A percentile compares a stretch with the other conserved stretches of the same genome.
Conservation (phyloP, 2,329 filamentous ascomycete genomes). For the Colletotrichum zoysiae region DNA sequence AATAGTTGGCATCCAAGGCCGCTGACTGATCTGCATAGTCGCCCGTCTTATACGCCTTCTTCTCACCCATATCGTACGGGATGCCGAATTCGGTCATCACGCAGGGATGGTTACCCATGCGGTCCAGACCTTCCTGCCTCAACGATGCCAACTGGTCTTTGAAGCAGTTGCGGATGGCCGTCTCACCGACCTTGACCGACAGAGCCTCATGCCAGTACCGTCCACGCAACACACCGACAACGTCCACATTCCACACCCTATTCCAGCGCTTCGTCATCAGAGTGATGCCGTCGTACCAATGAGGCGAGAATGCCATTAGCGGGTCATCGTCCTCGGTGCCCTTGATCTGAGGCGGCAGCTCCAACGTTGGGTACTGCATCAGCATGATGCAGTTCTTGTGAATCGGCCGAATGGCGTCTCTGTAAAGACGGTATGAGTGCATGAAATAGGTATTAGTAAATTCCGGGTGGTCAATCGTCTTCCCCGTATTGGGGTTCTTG, state of each 20-base stretch:
- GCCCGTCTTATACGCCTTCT: constrained; percentile 93
- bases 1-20: constrained; percentile 97
- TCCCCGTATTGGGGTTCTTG: constrained; percentile 80
- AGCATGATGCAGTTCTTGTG: constrained; percentile 89
- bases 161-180: constrained; percentile 93
- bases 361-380: constrained; percentile 91
- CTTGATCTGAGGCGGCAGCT: constrained; percentile 90
- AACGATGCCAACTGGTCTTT: constrained; percentile 87
- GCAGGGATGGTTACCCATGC: constrained; percentile 89
- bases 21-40: constrained; percentile 93
- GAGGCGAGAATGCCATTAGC: constrained; percentile 91
- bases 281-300: constrained; percentile 97
- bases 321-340: constrained; percentile 90
- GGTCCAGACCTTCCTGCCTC: constrained; percentile 86
- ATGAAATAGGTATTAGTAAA: constrained; percentile 96
- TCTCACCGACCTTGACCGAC: constrained; percentile 92
- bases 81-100: constrained; percentile 97
- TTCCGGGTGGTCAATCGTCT: constrained; percentile 80
- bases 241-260: constrained; percentile 95
- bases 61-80: constrained; percentile 98
- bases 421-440: constrained; percentile 83
- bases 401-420: constrained; percentile 77
- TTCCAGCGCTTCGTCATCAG: constrained; percentile 99
- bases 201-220: constrained; percentile 91
- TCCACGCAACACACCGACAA: constrained; percentile 90